Evolutionary conservation across 805 yeast genomes (phyloP), one percentile per base, ranked within the genome.

Genomic region (Saitoella complicata): DNA sequence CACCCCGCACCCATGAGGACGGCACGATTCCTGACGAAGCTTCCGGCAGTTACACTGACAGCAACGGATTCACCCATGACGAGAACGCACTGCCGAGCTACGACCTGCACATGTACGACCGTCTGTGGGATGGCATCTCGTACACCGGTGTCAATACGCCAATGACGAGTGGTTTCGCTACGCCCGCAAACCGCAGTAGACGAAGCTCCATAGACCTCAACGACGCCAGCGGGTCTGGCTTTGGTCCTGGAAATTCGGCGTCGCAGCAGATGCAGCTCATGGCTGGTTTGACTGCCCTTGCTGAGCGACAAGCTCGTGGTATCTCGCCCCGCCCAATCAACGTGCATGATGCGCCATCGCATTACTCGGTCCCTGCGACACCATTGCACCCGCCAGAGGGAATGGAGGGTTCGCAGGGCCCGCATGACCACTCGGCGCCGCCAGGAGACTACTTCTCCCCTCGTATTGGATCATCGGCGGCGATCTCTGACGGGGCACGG

Each of bases 31-130:
- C 88, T 0, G 68, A 88, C 11, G 66, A 73, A 11, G 78, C 80
- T 2, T 30, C 55, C 53, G 40, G 64, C 43, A 42, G 44, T 31
- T 50, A 50, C 12, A 42, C 47, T 32, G 40, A 49, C 37, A 45
- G 70, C 63, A 40, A 56, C 74, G 40, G 69, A 75, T 64, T 87
- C 93, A 0, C 94, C 94, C 1, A 94, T 31, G 62, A 53, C n/a
- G 43, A 50, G 12, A 44, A 49, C 10, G 91, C 95, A 0, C 95
- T 95, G 2, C 96, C 96, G 31, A 71, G 79, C 46, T 86, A 86
- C 58, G 86, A 76, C 47, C 75, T 71, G 45, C 94, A 83, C 59
- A 73, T 84, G 35, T 82, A 80, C 59, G 96, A 86, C 61, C 66
- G 81, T 45, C 61, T 86, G 21, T 85, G 82, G 82, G 70, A 73